Base-by-base conservation (phyloP, 2,329 filamentous ascomycete species). In the Phialophora macrospora region DNA sequence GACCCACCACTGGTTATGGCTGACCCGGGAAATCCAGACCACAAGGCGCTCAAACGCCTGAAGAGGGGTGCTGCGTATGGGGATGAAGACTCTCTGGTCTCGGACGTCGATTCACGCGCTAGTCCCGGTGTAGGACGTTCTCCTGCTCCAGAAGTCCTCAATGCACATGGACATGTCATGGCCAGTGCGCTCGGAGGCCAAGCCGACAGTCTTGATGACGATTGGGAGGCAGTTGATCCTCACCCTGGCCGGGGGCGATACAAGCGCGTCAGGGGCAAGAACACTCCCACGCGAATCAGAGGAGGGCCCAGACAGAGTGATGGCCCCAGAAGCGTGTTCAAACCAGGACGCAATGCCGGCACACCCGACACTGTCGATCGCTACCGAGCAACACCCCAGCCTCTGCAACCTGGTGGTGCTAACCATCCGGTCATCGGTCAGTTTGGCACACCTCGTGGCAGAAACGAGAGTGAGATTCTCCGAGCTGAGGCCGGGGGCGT, bases 381-480 rank as follows among this genome's bases (percentile, higher is more conserved):
- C 12, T 64, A 57, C 41, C 49, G 70, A 41, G 64, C 64, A 20
- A 73, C 72, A 14, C 72, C 72, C 34, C 72, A 73, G 51, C 80
- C 79, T 6, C 26, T 67, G 12, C 70, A 68, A 24, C 79, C 80
- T 61, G 78, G 79, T 32, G 76, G 78, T 32, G 74, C 77, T 49
- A 74, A 74, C 28, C 78, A 82, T 67, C 76, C 79, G 26, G 73
- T 80, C 14, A 70, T 81, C 14, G 78, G 77, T 65, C 78, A 80
- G 48, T 81, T 78, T 41, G 58, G 55, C 24, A 24, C 55, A 14
- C 62, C 68, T 54, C 67, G 64, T 11, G 38, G 52, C 48, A 63
- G 63, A 28, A 64, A 60, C 14, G 65, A 67, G 49, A 52, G 52
- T 38, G 63, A 68, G 59, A 44, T 56, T 28, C 48, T 57, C 76